Evolutionary conservation across 495 filamentous ascomycete species (phyloP).

Genomic region (Neurospora sp.): DNA sequence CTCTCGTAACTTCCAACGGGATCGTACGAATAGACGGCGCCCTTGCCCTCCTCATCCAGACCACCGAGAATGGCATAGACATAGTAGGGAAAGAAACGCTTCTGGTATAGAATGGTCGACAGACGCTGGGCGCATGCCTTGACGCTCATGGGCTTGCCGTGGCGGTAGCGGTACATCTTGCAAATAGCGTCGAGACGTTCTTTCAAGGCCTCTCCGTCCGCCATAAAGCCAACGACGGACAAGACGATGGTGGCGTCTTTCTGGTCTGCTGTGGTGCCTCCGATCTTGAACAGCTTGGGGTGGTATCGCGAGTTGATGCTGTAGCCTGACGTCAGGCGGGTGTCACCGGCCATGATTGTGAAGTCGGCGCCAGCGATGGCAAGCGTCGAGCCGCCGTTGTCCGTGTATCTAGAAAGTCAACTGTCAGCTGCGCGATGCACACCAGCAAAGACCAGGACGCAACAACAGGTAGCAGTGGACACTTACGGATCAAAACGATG

Average conservation of each 20-base stretch:
- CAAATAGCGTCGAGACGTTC: conserved; percentile 83
- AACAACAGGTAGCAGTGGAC: not conserved
- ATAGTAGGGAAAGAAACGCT: conserved; percentile 98
- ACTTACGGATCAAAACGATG: conserved; percentile 91
- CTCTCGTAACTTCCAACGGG: conserved; percentile 94
- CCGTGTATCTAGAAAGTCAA: conserved; percentile 66
- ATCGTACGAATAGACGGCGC: conserved; percentile 93
- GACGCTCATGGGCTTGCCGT: conserved; percentile 86
- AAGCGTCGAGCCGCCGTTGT: conserved; percentile 94
- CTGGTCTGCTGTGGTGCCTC: conserved; percentile 74
- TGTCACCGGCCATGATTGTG: conserved; percentile 92
- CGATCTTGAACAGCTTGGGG: conserved; percentile 94
- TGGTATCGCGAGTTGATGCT: conserved; percentile 94
- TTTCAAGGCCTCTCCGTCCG: conserved; percentile 82
- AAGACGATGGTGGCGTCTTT: conserved; percentile 75
- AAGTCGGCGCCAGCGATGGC: conserved; percentile 92
- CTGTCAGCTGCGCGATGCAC: conserved; percentile 2
- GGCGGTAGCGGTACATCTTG: conserved; percentile 95
- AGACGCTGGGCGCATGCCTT: conserved; percentile 87
- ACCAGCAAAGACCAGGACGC: not conserved
- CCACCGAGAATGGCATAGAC: conserved; percentile 87
- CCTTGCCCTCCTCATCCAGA: conserved; percentile 88
- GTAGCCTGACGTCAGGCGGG: conserved; percentile 87
- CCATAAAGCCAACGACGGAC: conserved; percentile 90
- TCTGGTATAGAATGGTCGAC: conserved; percentile 87